Conservation (phyloP, 106 monocot species). For the Cymbidium sinense region DNA sequence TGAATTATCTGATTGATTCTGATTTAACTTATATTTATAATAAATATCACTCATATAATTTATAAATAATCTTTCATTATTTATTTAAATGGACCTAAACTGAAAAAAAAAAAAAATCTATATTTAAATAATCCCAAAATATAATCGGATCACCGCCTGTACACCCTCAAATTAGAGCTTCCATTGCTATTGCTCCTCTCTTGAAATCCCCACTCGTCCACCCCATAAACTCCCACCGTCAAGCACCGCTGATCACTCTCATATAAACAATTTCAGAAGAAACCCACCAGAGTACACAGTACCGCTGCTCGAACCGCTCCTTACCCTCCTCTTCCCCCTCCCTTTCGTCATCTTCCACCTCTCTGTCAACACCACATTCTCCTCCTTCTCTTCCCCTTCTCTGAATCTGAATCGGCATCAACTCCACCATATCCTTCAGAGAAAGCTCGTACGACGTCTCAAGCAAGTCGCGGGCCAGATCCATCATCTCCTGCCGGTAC, state of each 20-base stretch:
- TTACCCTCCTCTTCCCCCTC: background rate
- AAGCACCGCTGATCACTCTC: background rate
- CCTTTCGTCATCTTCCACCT: background rate
- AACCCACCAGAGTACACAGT: slow-evolving; percentile 20
- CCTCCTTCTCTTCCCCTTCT: background rate
- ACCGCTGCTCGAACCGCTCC: slow-evolving; percentile 11
- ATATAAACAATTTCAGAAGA: slow-evolving; percentile 21
- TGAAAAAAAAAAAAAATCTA: too few species aligned
- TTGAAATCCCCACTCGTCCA: too few species aligned
- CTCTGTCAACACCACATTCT: background rate
- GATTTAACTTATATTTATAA: too few species aligned
- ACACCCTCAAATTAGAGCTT: too few species aligned
- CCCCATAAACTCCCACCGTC: background rate
- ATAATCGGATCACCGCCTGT: too few species aligned
- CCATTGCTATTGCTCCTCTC: slow-evolving; percentile 1
- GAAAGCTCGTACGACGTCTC: slow-evolving; percentile 43
- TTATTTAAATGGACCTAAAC: too few species aligned
- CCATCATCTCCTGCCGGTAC: slow-evolving; percentile 49
- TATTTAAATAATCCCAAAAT: too few species aligned
- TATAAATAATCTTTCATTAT: too few species aligned
- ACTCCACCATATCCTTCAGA: slow-evolving; percentile 39
- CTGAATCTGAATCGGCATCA: background rate
- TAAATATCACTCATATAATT: too few species aligned
- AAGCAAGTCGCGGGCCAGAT: slow-evolving; percentile 29
- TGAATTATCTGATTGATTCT: too few species aligned